phyloP scores from a whole-genome alignment of 208 protist genomes.

The Blastocrithidia nonstop region DNA sequence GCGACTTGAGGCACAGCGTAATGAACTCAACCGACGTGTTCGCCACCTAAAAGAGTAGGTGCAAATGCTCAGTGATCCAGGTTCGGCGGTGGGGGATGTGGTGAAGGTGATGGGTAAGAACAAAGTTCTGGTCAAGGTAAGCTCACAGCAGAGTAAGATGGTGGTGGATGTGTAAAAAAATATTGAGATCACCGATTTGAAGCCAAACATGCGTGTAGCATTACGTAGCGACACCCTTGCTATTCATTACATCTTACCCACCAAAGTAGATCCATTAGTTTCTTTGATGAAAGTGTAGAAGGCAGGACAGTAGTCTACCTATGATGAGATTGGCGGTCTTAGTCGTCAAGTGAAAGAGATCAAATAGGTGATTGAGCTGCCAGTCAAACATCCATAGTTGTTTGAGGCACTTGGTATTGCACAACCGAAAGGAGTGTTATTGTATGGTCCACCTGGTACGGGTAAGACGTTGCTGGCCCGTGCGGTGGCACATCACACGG shows the following conservation, averaged over 20 bases:
- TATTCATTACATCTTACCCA: constrained; percentile 97
- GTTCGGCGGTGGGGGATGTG: constrained; percentile 98
- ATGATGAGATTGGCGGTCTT: constrained; percentile 99
- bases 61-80: constrained; percentile 93
- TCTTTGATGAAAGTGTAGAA: constrained; percentile 99
- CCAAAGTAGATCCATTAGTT: constrained; percentile 98
- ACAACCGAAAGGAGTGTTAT: constrained; percentile 98
- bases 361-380: constrained; percentile 79
- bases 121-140: constrained; percentile 96
- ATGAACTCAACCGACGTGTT: constrained; percentile 88
- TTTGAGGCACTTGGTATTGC: constrained; percentile 99
- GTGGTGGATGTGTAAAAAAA: constrained; percentile 97
- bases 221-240: constrained; percentile 93
- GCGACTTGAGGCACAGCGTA: constrained; percentile 73
- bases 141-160: constrained; percentile 92
- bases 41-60: constrained; percentile 98
- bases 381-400: constrained; percentile 96
- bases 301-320: constrained; percentile 98
- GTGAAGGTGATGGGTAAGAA: constrained; percentile 98
- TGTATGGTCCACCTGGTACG: constrained; percentile 95
- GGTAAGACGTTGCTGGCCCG: constrained; percentile 98
- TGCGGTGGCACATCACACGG: constrained; percentile 95
- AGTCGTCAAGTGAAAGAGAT: constrained; percentile 97
- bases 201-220: constrained; percentile 93
- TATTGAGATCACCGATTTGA: constrained; percentile 88